Evolutionary conservation across 148 eudicot genomes (phyloP).

Genomic region (Polygonum maritimum): DNA sequence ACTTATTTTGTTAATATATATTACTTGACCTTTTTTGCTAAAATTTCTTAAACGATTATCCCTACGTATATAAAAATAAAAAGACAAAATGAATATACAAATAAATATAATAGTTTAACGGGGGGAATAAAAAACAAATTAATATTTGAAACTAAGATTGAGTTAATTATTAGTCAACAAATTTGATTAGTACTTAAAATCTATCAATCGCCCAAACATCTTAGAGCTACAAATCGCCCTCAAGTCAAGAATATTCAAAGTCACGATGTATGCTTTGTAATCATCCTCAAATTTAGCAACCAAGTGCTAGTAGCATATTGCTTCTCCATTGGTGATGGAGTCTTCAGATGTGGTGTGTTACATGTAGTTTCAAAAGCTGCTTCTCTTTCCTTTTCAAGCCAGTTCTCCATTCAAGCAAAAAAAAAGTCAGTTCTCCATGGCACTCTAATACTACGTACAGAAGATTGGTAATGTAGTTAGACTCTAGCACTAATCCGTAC

Average conservation of each 20-base stretch:
- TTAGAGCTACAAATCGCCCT: conserved; percentile 81
- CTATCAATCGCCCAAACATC: conserved; percentile 40
- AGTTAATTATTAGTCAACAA: too few species aligned
- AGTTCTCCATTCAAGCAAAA: conserved; percentile 17
- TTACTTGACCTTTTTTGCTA: too few species aligned
- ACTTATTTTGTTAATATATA: too few species aligned
- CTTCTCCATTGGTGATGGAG: conserved; percentile 97
- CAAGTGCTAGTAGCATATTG: conserved; percentile 63
- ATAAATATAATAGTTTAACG: too few species aligned
- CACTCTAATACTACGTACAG: conserved; percentile 89
- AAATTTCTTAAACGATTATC: too few species aligned
- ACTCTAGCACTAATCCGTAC: too few species aligned
- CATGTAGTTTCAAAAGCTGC: conserved; percentile 72
- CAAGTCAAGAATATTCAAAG: conserved; percentile 50
- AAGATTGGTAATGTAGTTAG: conserved; percentile 66
- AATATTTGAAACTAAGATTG: too few species aligned
- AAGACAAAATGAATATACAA: too few species aligned
- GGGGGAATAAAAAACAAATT: too few species aligned
- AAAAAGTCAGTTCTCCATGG: conserved; percentile 26
- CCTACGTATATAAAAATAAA: too few species aligned
- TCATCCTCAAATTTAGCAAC: conserved; percentile 93
- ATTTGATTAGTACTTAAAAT: too few species aligned
- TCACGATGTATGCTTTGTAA: conserved; percentile 57
- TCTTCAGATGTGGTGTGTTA: conserved; percentile 59
- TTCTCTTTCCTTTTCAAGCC: conserved; percentile 72